Base-by-base conservation (phyloP, 2,329 filamentous ascomycete genomes). In the Penicillium verrucosum region DNA sequence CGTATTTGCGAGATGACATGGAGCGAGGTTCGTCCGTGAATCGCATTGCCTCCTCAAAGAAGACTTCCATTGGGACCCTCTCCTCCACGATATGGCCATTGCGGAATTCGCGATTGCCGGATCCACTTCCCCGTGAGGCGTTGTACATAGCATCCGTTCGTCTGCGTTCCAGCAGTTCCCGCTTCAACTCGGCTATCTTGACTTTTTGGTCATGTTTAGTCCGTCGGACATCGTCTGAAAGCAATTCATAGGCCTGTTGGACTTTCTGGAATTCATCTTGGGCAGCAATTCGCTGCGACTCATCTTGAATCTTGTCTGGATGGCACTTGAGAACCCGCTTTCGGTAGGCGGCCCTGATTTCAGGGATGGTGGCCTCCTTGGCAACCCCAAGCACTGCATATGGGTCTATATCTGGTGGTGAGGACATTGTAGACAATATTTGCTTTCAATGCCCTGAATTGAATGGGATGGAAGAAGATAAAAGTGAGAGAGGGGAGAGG, bases 241-340 rank as follows among this genome's bases (percentile, higher is more conserved):
- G 84, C 30, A 94, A 81, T 75, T 97, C 94, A 75, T 96, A 99
- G 49, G 94, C 92, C 67, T 92, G 85, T 73, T 97, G 92, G 34
- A 97, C 90, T 71, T 86, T 87, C 75, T 97, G 92, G 69, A 97
- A 99, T 75, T 96, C 88, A 65, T 91, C 87, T 66, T 89, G 86
- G 73, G 92, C 95, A 65, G 85, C 79, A 57, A 85, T 85, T 75
- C 94, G 95, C 67, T 89, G 79, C 16, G 85, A 80, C 51, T 88
- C 85, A 68, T 96, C 85, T 64, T 91, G 87, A 60, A 96, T 85
- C 77, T 96, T 96, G 80, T 97, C 92, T 34, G 92, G 92, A 66
- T 97, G 92, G 70, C 89, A 92, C 73, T 89, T 91, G 65, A 96
- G 83, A 36, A 90, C 90, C 40, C 95, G 85, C 74, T 95, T 96